phyloP scores from a whole-genome alignment of 139 green algal genomes.

The Marvania coccoides region DNA sequence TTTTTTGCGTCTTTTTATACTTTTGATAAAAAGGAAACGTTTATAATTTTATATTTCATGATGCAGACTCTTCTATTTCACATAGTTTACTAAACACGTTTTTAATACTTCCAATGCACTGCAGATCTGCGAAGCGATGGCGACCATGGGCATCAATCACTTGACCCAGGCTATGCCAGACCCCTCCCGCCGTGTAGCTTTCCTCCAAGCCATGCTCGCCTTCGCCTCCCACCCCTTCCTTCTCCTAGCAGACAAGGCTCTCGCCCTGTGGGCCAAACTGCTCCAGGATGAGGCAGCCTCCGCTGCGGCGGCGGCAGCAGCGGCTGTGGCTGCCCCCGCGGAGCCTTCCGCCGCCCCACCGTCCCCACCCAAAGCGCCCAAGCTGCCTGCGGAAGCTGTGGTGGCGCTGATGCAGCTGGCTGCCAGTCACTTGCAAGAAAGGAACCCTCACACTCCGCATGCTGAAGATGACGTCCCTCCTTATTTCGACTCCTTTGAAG shows the following conservation, averaged over 20 bases:
- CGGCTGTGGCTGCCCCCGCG: neutral
- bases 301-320: neutral
- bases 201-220: constrained; percentile 44
- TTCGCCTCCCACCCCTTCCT: constrained; percentile 61
- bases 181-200: neutral
- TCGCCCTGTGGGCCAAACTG: constrained; percentile 56
- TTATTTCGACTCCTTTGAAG: constrained; percentile 40
- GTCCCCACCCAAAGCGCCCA: too few species aligned
- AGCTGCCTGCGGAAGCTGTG: constrained; percentile 28
- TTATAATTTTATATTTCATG: too few species aligned
- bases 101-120: too few species aligned
- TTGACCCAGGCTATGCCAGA: neutral
- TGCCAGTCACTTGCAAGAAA: constrained; percentile 24
- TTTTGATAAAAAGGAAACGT: too few species aligned
- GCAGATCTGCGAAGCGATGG: constrained; percentile 51
- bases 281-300: constrained; percentile 8
- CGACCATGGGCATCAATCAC: constrained; percentile 42
- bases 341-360: too few species aligned
- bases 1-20: too few species aligned
- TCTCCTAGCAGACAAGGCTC: constrained; percentile 41
- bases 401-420: constrained; percentile 34
- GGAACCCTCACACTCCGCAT: constrained; percentile 7
- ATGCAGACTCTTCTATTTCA: too few species aligned
- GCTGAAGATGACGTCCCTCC: constrained; percentile 31
- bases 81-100: too few species aligned